Evolutionary conservation across 2,329 filamentous ascomycete genomes (phyloP), one percentile per base, ranked within the genome.

Genomic region (Ophiostoma ulmi): DNA sequence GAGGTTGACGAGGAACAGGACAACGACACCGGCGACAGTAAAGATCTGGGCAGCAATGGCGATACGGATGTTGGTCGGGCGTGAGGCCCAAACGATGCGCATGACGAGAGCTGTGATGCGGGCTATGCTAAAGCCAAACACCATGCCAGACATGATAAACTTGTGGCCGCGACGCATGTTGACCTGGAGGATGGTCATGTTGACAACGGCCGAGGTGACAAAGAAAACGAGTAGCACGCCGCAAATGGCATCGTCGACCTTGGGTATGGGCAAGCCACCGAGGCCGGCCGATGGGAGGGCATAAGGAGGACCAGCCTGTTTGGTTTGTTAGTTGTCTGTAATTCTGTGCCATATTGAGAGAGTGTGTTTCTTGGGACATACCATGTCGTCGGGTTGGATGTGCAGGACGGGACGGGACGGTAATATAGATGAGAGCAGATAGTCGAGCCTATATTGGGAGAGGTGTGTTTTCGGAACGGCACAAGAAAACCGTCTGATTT

Each of bases 1-100:
- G 61, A 96, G 80, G 80, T 97, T 95, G 79, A 93, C 81, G 75
- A 94, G 80, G 79, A 91, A 94, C 36, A 96, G 81, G 8, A 96
- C 79, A 44, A 96, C 78, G 20, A 93, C 88, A 61, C 92, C 92
- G 0, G 90, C 89, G 64, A 88, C 87, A 71, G 92, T 86, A 75
- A 95, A 88, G 76, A 95, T 86, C 74, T 83, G 83, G 3, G 91
- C 87, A 8, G 89, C 87, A 72, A 88, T 84, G 75, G 81, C 82
- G 70, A 87, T 74, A 70, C 77, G 75, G 69, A 80, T 72, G 75
- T 81, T 78, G 70, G 64, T 73, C 0, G 82, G 81, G 44, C 79
- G 74, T 55, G 78, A 79, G 35, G 84, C 83, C 85, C 84, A 88
- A 70, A 80, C 84, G 74, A 87, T 84, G 70, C 85, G 83, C 74